A percentile compares a stretch with the other conserved stretches of the same genome.
Evolutionary conservation across 768 basidiomycete species (phyloP).

Genomic region (Hericium rajendrae): DNA sequence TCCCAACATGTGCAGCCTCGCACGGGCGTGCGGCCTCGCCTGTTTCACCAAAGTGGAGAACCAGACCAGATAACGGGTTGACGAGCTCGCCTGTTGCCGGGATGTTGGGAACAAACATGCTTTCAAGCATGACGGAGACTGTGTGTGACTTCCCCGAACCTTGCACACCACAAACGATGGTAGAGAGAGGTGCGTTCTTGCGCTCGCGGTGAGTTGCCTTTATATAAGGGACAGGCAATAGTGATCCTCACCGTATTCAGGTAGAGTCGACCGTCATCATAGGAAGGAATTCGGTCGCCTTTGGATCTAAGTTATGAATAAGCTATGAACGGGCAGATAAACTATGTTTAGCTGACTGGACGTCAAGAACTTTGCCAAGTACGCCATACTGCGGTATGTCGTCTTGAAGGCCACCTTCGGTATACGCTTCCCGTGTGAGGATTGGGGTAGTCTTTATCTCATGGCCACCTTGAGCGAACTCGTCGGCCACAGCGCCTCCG

Average conservation of each 20-base stretch:
- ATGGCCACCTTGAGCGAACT: neutral
- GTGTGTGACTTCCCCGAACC: conserved; percentile 73
- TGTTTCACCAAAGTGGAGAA: conserved; percentile 64
- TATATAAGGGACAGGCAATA: neutral
- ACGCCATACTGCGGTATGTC: conserved; percentile 52
- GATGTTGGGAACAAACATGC: conserved; percentile 51
- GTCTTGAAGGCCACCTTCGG: conserved; percentile 12
- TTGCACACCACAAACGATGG: conserved; percentile 69
- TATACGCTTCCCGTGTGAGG: conserved; percentile 20
- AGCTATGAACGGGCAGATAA: too few relatives aligned
- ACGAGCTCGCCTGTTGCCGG: conserved; percentile 39
- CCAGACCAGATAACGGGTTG: conserved; percentile 50
- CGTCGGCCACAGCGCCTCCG: neutral
- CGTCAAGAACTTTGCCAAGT: conserved; percentile 32
- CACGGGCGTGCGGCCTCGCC: conserved; percentile 47
- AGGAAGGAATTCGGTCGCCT: neutral
- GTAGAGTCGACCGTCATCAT: conserved; percentile 37
- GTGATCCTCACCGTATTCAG: conserved; percentile 47
- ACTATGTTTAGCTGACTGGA: neutral
- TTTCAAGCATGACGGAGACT: conserved; percentile 57
- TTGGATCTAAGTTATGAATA: conserved; percentile 32
- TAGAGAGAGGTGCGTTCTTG: conserved; percentile 67
- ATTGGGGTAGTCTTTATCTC: conserved; percentile 16
- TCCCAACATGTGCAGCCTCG: conserved; percentile 47
- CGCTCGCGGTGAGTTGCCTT: neutral